phyloP scores from a whole-genome alignment of 306 rosid genomes.

The Cucumis hystrix region DNA sequence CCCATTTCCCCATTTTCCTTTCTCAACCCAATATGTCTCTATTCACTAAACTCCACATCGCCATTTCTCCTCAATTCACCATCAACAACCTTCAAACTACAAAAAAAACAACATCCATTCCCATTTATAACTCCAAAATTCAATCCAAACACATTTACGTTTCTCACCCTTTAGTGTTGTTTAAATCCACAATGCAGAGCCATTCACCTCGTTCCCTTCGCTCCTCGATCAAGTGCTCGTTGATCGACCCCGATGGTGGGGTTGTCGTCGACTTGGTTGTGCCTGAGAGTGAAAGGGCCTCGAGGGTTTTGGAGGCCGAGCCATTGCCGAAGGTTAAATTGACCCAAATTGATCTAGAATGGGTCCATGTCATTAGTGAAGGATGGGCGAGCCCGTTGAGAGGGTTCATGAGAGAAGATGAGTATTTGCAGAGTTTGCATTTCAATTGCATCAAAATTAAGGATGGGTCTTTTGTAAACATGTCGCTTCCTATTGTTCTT shows the following conservation, averaged over 20 bases:
- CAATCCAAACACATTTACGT: conserved; percentile 32
- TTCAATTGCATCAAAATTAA: conserved; percentile 55
- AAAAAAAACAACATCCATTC: neutral
- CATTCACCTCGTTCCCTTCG: neutral
- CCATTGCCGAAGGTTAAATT: conserved; percentile 45
- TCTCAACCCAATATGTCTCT: conserved; percentile 36
- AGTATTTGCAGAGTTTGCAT: conserved; percentile 89
- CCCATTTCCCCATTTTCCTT: neutral
- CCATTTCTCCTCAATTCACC: conserved; percentile 18
- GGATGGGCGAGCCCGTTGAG: conserved; percentile 92
- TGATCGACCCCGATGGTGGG: conserved; percentile 90
- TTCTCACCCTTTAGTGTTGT: conserved; percentile 19
- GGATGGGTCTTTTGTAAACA: conserved; percentile 66
- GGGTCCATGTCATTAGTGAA: conserved; percentile 86
- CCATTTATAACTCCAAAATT: conserved; percentile 9
- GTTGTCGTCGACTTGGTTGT: conserved; percentile 64
- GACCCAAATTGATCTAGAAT: conserved; percentile 67
- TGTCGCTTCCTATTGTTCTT: conserved; percentile 92
- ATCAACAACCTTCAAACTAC: neutral
- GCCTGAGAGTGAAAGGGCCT: conserved; percentile 34
- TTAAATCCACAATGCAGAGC: conserved; percentile 31
- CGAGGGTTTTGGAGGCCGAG: conserved; percentile 37
- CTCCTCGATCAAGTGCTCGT: conserved; percentile 44
- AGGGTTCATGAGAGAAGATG: conserved; percentile 90
- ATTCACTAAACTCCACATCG: conserved; percentile 35